phyloP scores from a whole-genome alignment of 129 eudicot species.

The Tagetes erecta region DNA sequence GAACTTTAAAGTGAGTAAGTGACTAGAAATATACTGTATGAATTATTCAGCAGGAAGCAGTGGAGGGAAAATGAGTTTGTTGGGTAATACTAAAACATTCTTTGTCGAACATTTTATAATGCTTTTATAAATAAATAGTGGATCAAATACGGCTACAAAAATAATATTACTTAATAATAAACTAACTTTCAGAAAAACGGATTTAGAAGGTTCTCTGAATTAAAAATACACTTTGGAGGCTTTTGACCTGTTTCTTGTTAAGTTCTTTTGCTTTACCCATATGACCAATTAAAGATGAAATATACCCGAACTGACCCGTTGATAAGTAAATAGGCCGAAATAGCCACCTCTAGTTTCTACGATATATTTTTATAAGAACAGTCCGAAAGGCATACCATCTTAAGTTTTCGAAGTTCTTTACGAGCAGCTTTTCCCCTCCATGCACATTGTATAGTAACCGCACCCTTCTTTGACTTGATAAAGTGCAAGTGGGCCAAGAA shows the following conservation, averaged over 20 bases:
- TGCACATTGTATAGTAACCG: slow-evolving; percentile 82
- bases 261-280: background rate
- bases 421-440: slow-evolving; percentile 98
- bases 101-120: too few relatives aligned
- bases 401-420: slow-evolving; percentile 69
- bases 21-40: too few relatives aligned
- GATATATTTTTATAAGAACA: background rate
- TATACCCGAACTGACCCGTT: background rate
- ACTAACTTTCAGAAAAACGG: too few relatives aligned
- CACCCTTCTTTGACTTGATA: slow-evolving; percentile 64
- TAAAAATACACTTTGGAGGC: background rate
- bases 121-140: too few relatives aligned
- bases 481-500: slow-evolving; percentile 68
- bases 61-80: too few relatives aligned
- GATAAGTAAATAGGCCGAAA: background rate
- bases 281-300: background rate
- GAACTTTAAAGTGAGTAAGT: too few relatives aligned
- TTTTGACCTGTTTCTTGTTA: background rate
- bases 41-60: too few relatives aligned
- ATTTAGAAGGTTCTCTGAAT: background rate
- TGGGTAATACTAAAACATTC: too few relatives aligned
- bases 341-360: background rate
- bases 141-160: too few relatives aligned
- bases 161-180: too few relatives aligned
- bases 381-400: slow-evolving; percentile 58